Evolutionary conservation across 345 rosid species (phyloP).

Genomic region (Draba incana): DNA sequence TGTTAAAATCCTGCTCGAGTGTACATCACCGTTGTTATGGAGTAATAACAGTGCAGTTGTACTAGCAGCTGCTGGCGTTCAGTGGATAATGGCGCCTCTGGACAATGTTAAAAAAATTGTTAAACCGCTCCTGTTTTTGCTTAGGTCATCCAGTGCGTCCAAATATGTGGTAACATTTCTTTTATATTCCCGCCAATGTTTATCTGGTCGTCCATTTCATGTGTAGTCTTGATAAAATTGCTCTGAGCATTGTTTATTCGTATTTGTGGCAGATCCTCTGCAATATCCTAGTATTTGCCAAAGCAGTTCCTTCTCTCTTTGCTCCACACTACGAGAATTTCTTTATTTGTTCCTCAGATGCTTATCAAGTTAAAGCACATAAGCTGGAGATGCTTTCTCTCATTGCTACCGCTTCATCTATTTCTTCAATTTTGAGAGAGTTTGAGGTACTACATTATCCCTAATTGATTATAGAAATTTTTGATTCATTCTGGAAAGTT

Average conservation of each 20-base stretch:
- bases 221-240: slow-evolving; percentile 16
- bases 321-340: slow-evolving; percentile 75
- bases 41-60: slow-evolving; percentile 93
- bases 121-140: slow-evolving; percentile 83
- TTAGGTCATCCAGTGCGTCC: slow-evolving; percentile 85
- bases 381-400: slow-evolving; percentile 92
- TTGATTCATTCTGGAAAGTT: slow-evolving; percentile 20
- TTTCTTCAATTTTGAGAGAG: slow-evolving; percentile 73
- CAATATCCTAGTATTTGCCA: slow-evolving; percentile 86
- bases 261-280: slow-evolving; percentile 70
- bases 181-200: slow-evolving; percentile 11
- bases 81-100: slow-evolving; percentile 89
- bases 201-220: slow-evolving; percentile 3
- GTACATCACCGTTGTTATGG: slow-evolving; percentile 95
- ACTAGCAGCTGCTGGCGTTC: slow-evolving; percentile 90
- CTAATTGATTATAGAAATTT: not conserved
- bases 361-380: slow-evolving; percentile 79
- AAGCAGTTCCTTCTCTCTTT: slow-evolving; percentile 81
- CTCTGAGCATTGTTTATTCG: slow-evolving; percentile 21
- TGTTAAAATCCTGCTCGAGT: slow-evolving; percentile 75
- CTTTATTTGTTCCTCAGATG: slow-evolving; percentile 73
- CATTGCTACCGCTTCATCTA: slow-evolving; percentile 69
- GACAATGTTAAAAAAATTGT: slow-evolving; percentile 79
- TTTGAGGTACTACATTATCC: slow-evolving; percentile 66
- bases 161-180: slow-evolving; percentile 82